phyloP scores from a whole-genome alignment of 768 basidiomycete species.

The Leccinum arenicola region DNA sequence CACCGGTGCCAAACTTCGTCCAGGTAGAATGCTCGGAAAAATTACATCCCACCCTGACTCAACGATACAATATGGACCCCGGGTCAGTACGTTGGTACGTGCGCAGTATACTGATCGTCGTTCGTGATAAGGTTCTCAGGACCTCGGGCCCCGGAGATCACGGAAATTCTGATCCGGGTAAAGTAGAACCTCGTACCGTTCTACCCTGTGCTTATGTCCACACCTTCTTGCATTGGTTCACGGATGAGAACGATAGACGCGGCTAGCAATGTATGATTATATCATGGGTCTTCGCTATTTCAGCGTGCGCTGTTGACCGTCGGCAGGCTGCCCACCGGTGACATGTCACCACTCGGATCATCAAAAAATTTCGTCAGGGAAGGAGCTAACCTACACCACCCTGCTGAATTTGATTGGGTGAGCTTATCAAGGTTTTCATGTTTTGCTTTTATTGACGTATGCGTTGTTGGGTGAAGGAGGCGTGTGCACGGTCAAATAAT shows the following conservation, averaged over 20 bases:
- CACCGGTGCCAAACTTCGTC: neutral
- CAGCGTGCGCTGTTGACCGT: neutral
- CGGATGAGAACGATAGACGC: neutral
- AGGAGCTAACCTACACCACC: too few species aligned
- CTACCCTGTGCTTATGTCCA: neutral
- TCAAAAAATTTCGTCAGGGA: neutral
- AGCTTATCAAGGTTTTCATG: neutral
- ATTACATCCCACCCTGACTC: neutral
- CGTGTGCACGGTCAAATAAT: conserved; percentile 5
- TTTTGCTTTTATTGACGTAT: neutral
- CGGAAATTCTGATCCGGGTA: neutral
- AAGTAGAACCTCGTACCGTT: neutral
- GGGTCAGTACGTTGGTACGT: neutral
- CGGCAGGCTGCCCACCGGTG: neutral
- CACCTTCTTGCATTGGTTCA: neutral
- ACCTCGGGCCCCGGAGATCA: neutral
- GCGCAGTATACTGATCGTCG: neutral
- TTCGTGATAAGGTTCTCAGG: neutral
- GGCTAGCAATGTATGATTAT: neutral
- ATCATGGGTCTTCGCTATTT: neutral
- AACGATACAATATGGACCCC: neutral
- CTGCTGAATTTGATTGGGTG: neutral
- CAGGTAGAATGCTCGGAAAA: neutral
- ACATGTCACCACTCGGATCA: neutral
- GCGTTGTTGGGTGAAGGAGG: conserved; percentile 1